These are phyloP conservation scores for Castanospermum australe DNA, from an alignment of 306 rosid genomes.

Conservation along the genomic window DNA sequence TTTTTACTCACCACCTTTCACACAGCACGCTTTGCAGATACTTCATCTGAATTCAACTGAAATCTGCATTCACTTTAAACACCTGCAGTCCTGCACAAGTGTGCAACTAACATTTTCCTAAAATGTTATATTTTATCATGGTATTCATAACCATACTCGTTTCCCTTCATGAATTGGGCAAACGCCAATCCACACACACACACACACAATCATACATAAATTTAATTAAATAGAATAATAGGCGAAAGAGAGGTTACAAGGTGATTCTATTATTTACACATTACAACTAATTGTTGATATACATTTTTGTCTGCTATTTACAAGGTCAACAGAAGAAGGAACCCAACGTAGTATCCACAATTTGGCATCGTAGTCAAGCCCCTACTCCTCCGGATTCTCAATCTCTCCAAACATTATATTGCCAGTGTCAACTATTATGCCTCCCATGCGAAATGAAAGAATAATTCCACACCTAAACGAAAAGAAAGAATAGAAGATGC, in stretches of 20 bases:
- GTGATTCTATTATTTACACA: slow-evolving; percentile 44
- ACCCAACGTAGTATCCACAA: slow-evolving; percentile 38
- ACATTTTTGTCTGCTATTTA: slow-evolving; percentile 40
- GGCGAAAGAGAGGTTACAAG: not conserved
- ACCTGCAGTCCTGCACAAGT: not conserved
- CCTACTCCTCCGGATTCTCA: slow-evolving; percentile 43
- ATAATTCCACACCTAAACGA: slow-evolving; percentile 45
- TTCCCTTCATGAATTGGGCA: not conserved
- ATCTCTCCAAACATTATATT: slow-evolving; percentile 34
- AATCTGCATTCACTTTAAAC: not conserved
- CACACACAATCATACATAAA: not conserved
- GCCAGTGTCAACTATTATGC: slow-evolving; percentile 42
- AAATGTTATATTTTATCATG: not conserved
- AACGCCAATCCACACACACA: not conserved
- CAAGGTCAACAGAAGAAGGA: slow-evolving; percentile 41
- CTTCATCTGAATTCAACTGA: not conserved
- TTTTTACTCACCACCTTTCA: not conserved
- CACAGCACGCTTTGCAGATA: not conserved
- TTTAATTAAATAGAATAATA: not conserved
- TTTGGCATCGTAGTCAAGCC: slow-evolving; percentile 37
- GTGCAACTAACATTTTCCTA: not conserved
- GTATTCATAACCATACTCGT: not conserved
- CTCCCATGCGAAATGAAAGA: slow-evolving; percentile 42
- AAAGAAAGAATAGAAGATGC: not conserved
- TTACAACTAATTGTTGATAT: slow-evolving; percentile 32